Base-by-base conservation (phyloP, 2,329 filamentous ascomycete species). In the Bipolaris oryzae region DNA sequence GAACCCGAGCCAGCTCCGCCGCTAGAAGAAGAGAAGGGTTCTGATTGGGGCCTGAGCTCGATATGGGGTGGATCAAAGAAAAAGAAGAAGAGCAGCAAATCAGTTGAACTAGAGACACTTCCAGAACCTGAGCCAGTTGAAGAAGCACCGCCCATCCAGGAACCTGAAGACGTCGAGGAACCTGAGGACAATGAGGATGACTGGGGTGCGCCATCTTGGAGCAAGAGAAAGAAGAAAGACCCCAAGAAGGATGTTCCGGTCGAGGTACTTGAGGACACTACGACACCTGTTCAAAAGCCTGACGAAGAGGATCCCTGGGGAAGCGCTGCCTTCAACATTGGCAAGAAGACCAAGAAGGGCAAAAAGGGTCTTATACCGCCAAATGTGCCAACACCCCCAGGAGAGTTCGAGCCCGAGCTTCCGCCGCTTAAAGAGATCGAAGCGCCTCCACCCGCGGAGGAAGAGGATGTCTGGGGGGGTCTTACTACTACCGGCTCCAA, bases 191-290 rank as follows among this genome's bases (percentile, higher is more conserved):
- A 78, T 13, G 82, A 84, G 51, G 83, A 83, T 55, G 84, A 85
- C 62, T 85, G 85, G 70, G 81, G 78, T 57, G 81, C 82, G 45
- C 87, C 85, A 79, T 82, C 81, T 31, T 84, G 81, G 49, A 79
- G 81, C 5, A 85, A 82, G 58, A 85, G 71, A 50, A 75, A 70
- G 57, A 66, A 75, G 55, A 79, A 67, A 39, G 63, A 61, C 21
- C 67, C 70, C 7, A 74, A 74, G 61, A 80, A 78, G 59, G 76
- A 78, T 43, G 73, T 70, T 13, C 68, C 73, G 7, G 60, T 77
- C 21, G 75, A 77, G 33, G 73, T 76, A 23, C 71, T 78, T 21
- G 74, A 77, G 18, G 78, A 80, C 47, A 69, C 68, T 3, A 74
- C 73, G 28, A 72, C 70, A 7, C 74, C 77, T n/a, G 69, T 79